Evolutionary conservation across 768 basidiomycete species (phyloP).

Genomic region (Termitomyces sp.): DNA sequence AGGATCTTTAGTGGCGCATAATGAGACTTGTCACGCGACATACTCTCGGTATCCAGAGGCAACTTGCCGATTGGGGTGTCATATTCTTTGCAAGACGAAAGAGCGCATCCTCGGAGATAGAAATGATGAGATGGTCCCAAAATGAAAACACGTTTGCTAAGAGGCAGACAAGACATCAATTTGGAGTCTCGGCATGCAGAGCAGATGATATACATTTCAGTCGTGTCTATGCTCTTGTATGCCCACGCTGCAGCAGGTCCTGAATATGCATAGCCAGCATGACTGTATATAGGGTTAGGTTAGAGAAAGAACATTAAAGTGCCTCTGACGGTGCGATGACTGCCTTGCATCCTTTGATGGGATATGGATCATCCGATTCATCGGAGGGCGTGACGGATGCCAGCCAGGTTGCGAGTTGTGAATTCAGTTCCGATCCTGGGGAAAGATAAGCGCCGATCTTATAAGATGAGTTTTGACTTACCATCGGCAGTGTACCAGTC

Average conservation of each 20-base stretch:
- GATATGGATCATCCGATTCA: slow-evolving; percentile 40
- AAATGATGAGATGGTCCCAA: slow-evolving; percentile 95
- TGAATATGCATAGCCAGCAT: slow-evolving; percentile 95
- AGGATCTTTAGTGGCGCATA: neutral
- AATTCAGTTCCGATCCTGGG: slow-evolving; percentile 55
- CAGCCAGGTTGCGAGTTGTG: slow-evolving; percentile 67
- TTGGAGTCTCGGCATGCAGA: slow-evolving; percentile 5
- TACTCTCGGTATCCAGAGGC: slow-evolving; percentile 77
- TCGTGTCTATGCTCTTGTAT: slow-evolving; percentile 83
- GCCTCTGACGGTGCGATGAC: slow-evolving; percentile 90
- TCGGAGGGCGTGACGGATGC: slow-evolving; percentile 44
- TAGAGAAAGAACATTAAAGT: neutral
- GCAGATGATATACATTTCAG: slow-evolving; percentile 64
- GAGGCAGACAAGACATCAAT: neutral
- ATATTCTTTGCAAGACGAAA: slow-evolving; percentile 77
- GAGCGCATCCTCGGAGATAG: slow-evolving; percentile 83
- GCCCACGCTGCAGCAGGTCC: slow-evolving; percentile 96
- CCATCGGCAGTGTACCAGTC: slow-evolving; percentile 85
- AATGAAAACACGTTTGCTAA: slow-evolving; percentile 88
- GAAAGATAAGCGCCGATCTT: slow-evolving; percentile 15
- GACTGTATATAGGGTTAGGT: slow-evolving; percentile 45
- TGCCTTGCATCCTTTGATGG: slow-evolving; percentile 72
- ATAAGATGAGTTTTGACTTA: slow-evolving; percentile 25
- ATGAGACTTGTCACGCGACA: slow-evolving; percentile 24
- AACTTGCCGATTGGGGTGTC: slow-evolving; percentile 85